Evolutionary conservation across 1,139 yeast genomes (phyloP).

Genomic region (Pichiaceae sp.): DNA sequence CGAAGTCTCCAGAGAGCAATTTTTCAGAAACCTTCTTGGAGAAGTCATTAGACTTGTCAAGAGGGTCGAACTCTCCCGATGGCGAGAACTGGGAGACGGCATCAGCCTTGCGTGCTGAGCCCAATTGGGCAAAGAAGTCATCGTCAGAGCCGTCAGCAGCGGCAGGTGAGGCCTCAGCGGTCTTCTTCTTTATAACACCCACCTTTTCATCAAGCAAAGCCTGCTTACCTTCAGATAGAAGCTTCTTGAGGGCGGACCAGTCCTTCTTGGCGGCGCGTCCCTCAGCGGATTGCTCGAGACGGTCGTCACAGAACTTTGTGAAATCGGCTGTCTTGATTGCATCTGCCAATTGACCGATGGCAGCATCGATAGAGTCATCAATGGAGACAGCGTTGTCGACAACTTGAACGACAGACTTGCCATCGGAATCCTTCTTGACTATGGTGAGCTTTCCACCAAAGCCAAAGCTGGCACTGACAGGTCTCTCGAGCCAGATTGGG

Average conservation of each 20-base stretch:
- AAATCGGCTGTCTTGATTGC: slow-evolving; percentile 56
- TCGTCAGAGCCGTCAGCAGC: slow-evolving; percentile 19
- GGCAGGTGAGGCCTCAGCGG: slow-evolving; percentile 6
- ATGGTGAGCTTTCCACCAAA: slow-evolving; percentile 85
- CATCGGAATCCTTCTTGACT: slow-evolving; percentile 28
- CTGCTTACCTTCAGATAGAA: slow-evolving; percentile 43
- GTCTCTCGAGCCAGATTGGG: slow-evolving; percentile 80
- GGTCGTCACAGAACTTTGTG: slow-evolving; percentile 44
- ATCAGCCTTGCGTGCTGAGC: slow-evolving; percentile 15
- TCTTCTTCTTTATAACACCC: slow-evolving; percentile 12
- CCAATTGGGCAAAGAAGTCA: slow-evolving; percentile 41
- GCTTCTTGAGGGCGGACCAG: slow-evolving; percentile 65
- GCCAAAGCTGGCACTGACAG: slow-evolving; percentile 76
- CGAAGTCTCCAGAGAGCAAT: slow-evolving; percentile 54
- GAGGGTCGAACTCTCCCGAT: slow-evolving; percentile 36
- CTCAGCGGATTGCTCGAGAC: slow-evolving; percentile 34
- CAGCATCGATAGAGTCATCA: slow-evolving; percentile 30
- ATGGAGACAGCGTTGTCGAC: slow-evolving; percentile 31
- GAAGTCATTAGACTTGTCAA: slow-evolving; percentile 22
- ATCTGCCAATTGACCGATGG: slow-evolving; percentile 39
- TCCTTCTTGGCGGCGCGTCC: slow-evolving; percentile 50
- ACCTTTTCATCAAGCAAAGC: slow-evolving; percentile 27
- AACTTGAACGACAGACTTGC: slow-evolving; percentile 27
- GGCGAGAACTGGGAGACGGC: slow-evolving; percentile 27
- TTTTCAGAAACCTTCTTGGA: slow-evolving; percentile 45